phyloP scores from a whole-genome alignment of 345 rosid genomes.

The Crucihimalaya himalaica region DNA sequence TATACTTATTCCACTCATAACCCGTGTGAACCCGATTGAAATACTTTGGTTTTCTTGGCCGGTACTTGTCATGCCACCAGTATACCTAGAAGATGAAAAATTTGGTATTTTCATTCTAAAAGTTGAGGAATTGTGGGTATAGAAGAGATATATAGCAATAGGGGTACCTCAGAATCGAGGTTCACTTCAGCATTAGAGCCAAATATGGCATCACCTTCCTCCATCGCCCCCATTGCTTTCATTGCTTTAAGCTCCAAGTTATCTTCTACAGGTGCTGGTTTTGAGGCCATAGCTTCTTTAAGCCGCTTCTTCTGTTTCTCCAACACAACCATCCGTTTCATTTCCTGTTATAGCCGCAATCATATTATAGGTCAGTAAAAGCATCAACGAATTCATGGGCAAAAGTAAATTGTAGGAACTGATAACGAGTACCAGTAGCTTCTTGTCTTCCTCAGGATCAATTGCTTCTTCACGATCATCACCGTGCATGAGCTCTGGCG shows the following conservation, averaged over 20 bases:
- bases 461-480: slow-evolving; percentile 85
- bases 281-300: slow-evolving; percentile 71
- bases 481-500: slow-evolving; percentile 83
- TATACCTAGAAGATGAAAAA: slow-evolving; percentile 51
- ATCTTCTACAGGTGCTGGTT: slow-evolving; percentile 71
- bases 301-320: slow-evolving; percentile 78
- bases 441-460: slow-evolving; percentile 94
- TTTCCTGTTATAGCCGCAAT: slow-evolving; percentile 53
- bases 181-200: slow-evolving; percentile 93
- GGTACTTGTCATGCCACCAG: slow-evolving; percentile 99
- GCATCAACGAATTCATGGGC: not conserved
- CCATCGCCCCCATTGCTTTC: slow-evolving; percentile 94
- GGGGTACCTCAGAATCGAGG: slow-evolving; percentile 76
- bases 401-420: not conserved
- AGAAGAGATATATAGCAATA: not conserved
- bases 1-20: slow-evolving; percentile 97
- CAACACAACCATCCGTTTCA: slow-evolving; percentile 58
- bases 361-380: slow-evolving; percentile 20
- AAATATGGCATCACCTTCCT: slow-evolving; percentile 94
- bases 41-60: slow-evolving; percentile 93
- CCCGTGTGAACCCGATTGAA: slow-evolving; percentile 99
- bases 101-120: not conserved
- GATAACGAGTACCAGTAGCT: slow-evolving; percentile 56
- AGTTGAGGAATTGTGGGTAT: not conserved
- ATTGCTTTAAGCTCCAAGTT: slow-evolving; percentile 86